Base-by-base conservation (phyloP, 2,329 filamentous ascomycete genomes). In the Neopestalotiopsis sp. region DNA sequence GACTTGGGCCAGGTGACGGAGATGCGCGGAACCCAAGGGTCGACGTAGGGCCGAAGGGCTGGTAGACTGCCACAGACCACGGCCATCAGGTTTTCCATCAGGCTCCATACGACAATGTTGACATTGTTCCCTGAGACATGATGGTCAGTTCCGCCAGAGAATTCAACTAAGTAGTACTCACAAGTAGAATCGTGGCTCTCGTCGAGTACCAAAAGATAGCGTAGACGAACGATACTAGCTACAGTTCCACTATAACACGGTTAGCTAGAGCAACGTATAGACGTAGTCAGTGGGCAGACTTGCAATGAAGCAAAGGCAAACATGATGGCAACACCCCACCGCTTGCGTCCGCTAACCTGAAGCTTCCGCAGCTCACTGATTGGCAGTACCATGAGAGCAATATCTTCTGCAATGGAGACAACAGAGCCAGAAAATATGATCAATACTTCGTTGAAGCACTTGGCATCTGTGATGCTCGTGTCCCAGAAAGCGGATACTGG, bases 241-340 rank as follows among this genome's bases (percentile, higher is more conserved):
- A 65, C 52, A n/a, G 62, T 65, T 24, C 62, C 62, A 32, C 62
- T 65, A 2, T 65, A 14, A 28, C 12, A 65, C 4, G 1, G 12
- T 65, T 4, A 32, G 20, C 28, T 0, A 65, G 24, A 20, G 10
- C n/a, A 12, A 6, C 14, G 4, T 20, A 2, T 9, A 40, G 32
- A 24, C 9, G n/a, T 13, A 13, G 10, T 10, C 12, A 32, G 5
- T 3, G 3, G n/a, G 34, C n/a, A 40, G 10, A 28, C 62, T 49
- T 20, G 52, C 62, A 65, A 56, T 49, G 62, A 65, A 49, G 62
- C 62, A 10, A 65, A 49, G 7, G 62, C 62, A 49, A 65, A 56
- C 40, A 65, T 30, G 40, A 52, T 52, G 20, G 42, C 42, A 40
- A 65, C 62, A 3, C 62, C 62, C 62, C 38, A 49, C 17, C 62